phyloP scores from a whole-genome alignment of 257 asterid genomes.

The Ajuga chamaepitys region DNA sequence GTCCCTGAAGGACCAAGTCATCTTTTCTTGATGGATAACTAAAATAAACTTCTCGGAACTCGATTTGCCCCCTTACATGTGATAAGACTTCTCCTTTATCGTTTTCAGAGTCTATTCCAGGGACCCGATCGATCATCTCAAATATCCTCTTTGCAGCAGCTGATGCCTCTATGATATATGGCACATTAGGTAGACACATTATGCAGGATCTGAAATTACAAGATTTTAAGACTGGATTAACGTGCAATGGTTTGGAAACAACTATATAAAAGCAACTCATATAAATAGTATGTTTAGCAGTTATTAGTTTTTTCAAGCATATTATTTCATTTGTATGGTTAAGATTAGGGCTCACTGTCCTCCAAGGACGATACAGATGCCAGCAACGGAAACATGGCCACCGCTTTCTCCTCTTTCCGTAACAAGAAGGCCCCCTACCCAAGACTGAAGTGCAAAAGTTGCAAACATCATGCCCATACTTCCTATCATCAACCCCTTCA shows the following conservation, averaged over 20 bases:
- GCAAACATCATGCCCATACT: conserved; percentile 42
- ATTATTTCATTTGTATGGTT: background rate
- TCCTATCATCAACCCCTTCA: conserved; percentile 44
- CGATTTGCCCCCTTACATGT: conserved; percentile 30
- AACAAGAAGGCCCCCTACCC: conserved; percentile 39
- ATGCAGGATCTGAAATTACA: conserved; percentile 28
- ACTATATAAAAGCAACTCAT: too few relatives aligned
- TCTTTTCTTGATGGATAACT: conserved; percentile 37
- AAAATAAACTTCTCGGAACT: conserved; percentile 32
- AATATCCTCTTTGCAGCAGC: conserved; percentile 28
- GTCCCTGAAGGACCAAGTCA: conserved; percentile 23
- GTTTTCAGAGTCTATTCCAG: conserved; percentile 20
- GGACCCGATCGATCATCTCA: conserved; percentile 33
- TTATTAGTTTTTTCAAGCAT: too few relatives aligned
- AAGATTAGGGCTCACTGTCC: conserved; percentile 32
- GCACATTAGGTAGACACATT: conserved; percentile 33
- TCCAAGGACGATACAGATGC: conserved; percentile 27
- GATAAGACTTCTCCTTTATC: conserved; percentile 16
- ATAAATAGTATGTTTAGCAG: too few relatives aligned
- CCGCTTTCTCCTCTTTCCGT: conserved; percentile 36
- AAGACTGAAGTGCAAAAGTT: conserved; percentile 36
- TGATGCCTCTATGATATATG: conserved; percentile 29
- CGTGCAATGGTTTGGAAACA: too few relatives aligned
- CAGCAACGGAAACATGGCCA: conserved; percentile 31
- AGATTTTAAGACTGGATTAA: too few relatives aligned